These are phyloP conservation scores for Penicillium canariense DNA, from an alignment of 495 filamentous ascomycete genomes.

Conservation along the genomic window DNA sequence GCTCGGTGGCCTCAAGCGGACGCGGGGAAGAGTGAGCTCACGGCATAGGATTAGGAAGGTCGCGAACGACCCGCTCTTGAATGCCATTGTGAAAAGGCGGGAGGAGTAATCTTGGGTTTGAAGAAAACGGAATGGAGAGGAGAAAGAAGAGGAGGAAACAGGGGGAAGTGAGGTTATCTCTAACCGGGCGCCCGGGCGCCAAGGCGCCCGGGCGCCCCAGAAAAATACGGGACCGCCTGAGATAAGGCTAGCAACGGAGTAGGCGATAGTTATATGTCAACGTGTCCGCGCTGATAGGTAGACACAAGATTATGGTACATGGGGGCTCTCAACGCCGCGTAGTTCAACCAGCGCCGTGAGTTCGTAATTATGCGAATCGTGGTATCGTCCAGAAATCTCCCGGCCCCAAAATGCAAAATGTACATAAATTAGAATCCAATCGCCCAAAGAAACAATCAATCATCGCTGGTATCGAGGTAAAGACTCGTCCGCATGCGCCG, in stretches of 20 bases:
- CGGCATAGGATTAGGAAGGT: constrained; percentile 96
- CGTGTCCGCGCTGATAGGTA: not conserved
- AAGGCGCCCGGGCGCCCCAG: constrained; percentile 17
- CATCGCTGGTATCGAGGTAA: constrained; percentile 49
- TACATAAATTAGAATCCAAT: constrained; percentile 14
- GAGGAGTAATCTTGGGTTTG: not conserved
- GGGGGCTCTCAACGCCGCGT: constrained; percentile 15
- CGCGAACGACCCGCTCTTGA: constrained; percentile 64
- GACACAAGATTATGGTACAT: constrained; percentile 11
- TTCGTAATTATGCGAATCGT: constrained; percentile 30
- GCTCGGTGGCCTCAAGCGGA: not conserved
- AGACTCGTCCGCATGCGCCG: constrained; percentile 44
- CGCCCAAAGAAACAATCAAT: constrained; percentile 4
- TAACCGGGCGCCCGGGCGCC: constrained; percentile 19
- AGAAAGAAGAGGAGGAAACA: constrained; percentile 11
- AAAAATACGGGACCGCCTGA: not conserved
- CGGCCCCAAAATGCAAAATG: constrained; percentile 31
- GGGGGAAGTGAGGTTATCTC: constrained; percentile 18
- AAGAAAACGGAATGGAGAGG: constrained; percentile 1
- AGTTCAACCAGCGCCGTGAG: constrained; percentile 4
- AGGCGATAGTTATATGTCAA: constrained; percentile 1
- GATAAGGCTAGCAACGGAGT: constrained; percentile 15
- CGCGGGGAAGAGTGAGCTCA: constrained; percentile 43
- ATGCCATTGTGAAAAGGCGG: constrained; percentile 31
- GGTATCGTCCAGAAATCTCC: constrained; percentile 30